These are phyloP conservation scores for Amphicarpaea edgeworthii DNA, from an alignment of 306 rosid species.

Conservation along the genomic window DNA sequence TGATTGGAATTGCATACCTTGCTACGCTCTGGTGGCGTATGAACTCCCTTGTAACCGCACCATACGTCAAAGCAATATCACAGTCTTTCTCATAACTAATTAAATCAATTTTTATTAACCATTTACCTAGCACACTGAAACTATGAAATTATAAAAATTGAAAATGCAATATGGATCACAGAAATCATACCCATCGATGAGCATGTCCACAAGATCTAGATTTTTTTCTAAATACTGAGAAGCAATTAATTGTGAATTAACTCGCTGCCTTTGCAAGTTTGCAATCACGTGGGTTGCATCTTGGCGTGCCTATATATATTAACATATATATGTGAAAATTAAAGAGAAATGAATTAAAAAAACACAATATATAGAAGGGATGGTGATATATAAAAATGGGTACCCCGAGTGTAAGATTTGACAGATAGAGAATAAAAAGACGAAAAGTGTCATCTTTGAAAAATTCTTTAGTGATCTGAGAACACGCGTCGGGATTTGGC, in stretches of 20 bases:
- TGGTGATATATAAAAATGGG: not conserved
- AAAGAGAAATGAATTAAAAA: not conserved
- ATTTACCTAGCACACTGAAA: not conserved
- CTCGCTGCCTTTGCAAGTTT: conserved; percentile 71
- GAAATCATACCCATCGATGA: conserved; percentile 59
- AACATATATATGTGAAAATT: no score
- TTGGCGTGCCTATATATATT: conserved; percentile 55
- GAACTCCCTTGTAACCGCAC: conserved; percentile 85
- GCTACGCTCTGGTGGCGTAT: conserved; percentile 92
- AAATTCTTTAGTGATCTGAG: conserved; percentile 69
- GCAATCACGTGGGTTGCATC: conserved; percentile 69
- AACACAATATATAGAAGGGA: no score
- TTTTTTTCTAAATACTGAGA: conserved; percentile 65
- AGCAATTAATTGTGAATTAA: conserved; percentile 58
- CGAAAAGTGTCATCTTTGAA: conserved; percentile 66
- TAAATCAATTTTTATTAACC: conserved; percentile 11
- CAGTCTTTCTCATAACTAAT: conserved; percentile 69
- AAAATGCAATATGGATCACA: not conserved
- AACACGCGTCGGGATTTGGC: conserved; percentile 67
- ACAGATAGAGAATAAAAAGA: conserved; percentile 56
- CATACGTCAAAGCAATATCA: conserved; percentile 81
- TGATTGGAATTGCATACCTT: conserved; percentile 52
- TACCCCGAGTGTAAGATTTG: conserved; percentile 68
- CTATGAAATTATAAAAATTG: not conserved
- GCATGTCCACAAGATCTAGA: conserved; percentile 62